Conservation (phyloP, 2,329 filamentous ascomycete genomes). For the Colletotrichum sidae region DNA sequence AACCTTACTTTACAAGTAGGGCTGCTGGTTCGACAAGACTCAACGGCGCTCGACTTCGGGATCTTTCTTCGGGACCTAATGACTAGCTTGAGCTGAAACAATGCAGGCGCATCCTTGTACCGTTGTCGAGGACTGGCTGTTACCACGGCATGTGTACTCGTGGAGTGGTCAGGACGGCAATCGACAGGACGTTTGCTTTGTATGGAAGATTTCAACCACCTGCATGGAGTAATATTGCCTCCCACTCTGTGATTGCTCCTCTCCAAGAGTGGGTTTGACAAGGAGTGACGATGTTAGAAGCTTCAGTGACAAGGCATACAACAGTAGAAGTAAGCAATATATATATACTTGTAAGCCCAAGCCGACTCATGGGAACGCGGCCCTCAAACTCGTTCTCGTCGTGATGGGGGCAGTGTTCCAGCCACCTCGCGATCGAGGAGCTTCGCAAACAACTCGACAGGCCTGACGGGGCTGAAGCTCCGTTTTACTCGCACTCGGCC, state of each 20-base stretch:
- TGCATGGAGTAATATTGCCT: too few relatives aligned
- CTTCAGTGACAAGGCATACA: too few relatives aligned
- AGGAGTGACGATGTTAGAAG: too few relatives aligned
- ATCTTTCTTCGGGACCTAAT: conserved; percentile 6
- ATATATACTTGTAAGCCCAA: too few relatives aligned
- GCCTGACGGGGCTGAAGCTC: conserved; percentile 5
- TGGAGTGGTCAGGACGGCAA: not conserved
- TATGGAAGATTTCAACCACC: not conserved
- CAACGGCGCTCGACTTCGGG: not conserved
- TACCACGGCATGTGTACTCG: too few relatives aligned
- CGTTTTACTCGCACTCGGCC: not conserved
- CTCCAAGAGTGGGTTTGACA: too few relatives aligned
- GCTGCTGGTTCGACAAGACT: too few relatives aligned
- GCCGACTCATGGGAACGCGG: too few relatives aligned
- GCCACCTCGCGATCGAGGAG: conserved; percentile 6
- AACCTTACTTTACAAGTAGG: too few relatives aligned
- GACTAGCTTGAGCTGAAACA: conserved; percentile 1
- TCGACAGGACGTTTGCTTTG: conserved; percentile 3
- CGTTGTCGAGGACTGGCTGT: not conserved
- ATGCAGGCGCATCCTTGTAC: not conserved
- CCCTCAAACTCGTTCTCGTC: too few relatives aligned
- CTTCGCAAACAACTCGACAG: conserved; percentile 11
- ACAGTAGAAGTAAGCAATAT: too few relatives aligned
- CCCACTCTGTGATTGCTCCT: too few relatives aligned
- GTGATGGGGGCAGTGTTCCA: not conserved